Evolutionary conservation across 2,329 filamentous ascomycete species (phyloP), one percentile per base, ranked within the genome.

Genomic region (Exserohilum rostratum): DNA sequence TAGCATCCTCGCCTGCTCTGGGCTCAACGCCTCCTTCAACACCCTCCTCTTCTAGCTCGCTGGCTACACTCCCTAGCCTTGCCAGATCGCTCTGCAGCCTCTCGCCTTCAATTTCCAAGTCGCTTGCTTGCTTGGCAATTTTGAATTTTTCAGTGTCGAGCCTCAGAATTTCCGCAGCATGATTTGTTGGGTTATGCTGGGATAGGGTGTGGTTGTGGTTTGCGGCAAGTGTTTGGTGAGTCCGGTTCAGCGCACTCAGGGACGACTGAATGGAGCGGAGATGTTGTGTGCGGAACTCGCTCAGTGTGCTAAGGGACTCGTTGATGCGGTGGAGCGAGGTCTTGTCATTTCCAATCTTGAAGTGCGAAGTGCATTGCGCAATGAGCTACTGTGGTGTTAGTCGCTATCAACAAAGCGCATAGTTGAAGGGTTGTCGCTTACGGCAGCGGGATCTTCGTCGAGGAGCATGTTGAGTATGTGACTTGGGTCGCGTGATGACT

Each of bases 61-160:
- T 87, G 67, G 97, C 78, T 9, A 89, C 83, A 38, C 87, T 87
- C 57, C 87, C 86, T 53, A 97, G 79, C 67, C 93, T 86, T 12
- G 87, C 89, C 5, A 91, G 79, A 75, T 96, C 90, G 5, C 86
- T 85, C 52, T 90, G 87, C 40, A 98, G 80, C n/a, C 93, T 84
- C 80, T 98, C 93, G n/a, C 90, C 90, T 78, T 99, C 95, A 70
- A 93, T 92, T 79, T 97, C 93, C 6, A 95, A 81, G 73, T 98
- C 93, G 1, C 86, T 89, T 0, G 90, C 91, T 13, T 90, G 87
- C 77, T 98, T 98, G n/a, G 93, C 93, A 53, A 91, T 88, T 65
- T 92, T 88, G 78, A 98, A 98, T 72, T 97, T 97, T 65, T 93
- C 87, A 1, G 91, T 96, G 77, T 98, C 93, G 57, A 97, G 87